These are phyloP conservation scores for Trichophyton equinum DNA, from an alignment of 2,329 filamentous ascomycete species.

Conservation along the genomic window DNA sequence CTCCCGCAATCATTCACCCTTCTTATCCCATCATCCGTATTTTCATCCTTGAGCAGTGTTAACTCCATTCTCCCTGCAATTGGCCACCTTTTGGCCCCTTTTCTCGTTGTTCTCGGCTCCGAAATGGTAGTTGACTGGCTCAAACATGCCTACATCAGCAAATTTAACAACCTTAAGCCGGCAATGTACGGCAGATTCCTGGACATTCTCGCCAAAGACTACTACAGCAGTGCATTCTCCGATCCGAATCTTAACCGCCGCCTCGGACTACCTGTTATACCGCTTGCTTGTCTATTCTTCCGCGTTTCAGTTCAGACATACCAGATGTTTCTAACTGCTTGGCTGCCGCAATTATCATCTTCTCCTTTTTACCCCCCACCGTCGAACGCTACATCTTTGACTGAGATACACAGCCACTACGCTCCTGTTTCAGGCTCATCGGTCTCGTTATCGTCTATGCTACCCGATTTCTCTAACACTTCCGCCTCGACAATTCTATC, in stretches of 20 bases:
- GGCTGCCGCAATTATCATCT: slow-evolving; percentile 49
- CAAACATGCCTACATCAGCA: slow-evolving; percentile 95
- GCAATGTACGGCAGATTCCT: slow-evolving; percentile 79
- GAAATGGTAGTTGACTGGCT: slow-evolving; percentile 96
- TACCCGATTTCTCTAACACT: slow-evolving; percentile 2
- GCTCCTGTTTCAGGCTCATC: slow-evolving; percentile 22
- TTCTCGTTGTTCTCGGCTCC: slow-evolving; percentile 83
- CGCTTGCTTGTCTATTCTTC: slow-evolving; percentile 86
- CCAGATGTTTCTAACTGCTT: slow-evolving; percentile 89
- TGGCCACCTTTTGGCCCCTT: slow-evolving; percentile 81
- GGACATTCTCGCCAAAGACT: slow-evolving; percentile 92
- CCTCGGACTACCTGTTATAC: slow-evolving; percentile 80
- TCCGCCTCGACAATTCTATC: not conserved
- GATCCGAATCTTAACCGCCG: slow-evolving; percentile 82
- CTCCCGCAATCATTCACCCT: slow-evolving; percentile 84
- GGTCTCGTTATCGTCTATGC: slow-evolving; percentile 19
- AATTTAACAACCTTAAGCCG: slow-evolving; percentile 96
- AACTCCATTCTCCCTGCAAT: slow-evolving; percentile 33
- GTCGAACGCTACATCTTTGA: slow-evolving; percentile 26
- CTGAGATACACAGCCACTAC: slow-evolving; percentile 36
- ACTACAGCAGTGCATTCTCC: slow-evolving; percentile 90
- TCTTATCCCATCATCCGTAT: slow-evolving; percentile 48
- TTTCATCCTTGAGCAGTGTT: slow-evolving; percentile 32
- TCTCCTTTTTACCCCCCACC: slow-evolving; percentile 38
- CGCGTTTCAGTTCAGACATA: slow-evolving; percentile 91